Evolutionary conservation across 371 early-diverging fungal genomes (phyloP).

Genomic region (Coemansia sp.): DNA sequence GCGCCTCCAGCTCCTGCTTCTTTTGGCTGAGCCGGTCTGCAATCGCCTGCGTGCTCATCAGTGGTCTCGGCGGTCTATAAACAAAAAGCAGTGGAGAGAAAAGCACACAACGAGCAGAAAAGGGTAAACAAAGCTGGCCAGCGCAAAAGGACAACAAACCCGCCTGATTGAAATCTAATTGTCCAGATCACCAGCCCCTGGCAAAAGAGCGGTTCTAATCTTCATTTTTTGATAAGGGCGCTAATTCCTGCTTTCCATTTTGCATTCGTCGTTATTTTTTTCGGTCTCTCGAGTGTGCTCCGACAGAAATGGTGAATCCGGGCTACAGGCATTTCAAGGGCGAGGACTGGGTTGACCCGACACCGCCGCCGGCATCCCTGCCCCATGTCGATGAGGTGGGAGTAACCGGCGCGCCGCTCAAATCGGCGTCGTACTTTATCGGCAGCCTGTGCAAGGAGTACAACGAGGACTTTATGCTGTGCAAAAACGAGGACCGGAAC

Average conservation of each 20-base stretch:
- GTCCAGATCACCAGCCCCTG: neutral
- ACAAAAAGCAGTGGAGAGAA: neutral
- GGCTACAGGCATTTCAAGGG: constrained; percentile 49
- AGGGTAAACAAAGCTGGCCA: neutral
- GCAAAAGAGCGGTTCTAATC: neutral
- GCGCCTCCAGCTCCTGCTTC: constrained; percentile 47
- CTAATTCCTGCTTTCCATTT: neutral
- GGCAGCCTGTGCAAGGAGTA: constrained; percentile 87
- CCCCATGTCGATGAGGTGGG: constrained; percentile 88
- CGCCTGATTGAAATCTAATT: neutral
- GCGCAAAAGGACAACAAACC: neutral
- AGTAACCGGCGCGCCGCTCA: constrained; percentile 87
- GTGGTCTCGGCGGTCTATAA: neutral
- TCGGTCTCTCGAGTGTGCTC: neutral
- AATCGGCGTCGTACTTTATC: constrained; percentile 90
- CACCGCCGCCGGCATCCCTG: constrained; percentile 67
- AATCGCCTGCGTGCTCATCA: constrained; percentile 42
- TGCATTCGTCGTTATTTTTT: neutral
- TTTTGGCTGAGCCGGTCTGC: constrained; percentile 37
- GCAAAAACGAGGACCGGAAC: constrained; percentile 88
- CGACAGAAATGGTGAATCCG: constrained; percentile 36
- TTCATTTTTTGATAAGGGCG: too few relatives aligned
- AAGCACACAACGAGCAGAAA: neutral
- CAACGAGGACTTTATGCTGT: constrained; percentile 95
- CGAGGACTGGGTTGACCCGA: constrained; percentile 66